These are phyloP conservation scores for Oryza punctata DNA, from an alignment of 176 grass and related monocot species.

Conservation along the genomic window DNA sequence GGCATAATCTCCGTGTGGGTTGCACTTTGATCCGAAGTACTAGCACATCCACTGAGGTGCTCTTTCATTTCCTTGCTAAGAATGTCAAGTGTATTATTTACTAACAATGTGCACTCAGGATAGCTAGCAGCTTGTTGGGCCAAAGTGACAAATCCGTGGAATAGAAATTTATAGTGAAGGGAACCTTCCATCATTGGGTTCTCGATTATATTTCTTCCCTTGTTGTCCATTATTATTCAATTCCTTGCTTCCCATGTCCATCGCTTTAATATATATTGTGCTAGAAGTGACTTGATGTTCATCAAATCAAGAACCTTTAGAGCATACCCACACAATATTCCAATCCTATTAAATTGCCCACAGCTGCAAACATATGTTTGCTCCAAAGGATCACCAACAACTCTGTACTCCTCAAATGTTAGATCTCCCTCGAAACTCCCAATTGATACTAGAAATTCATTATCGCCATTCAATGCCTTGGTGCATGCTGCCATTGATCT, in stretches of 20 bases:
- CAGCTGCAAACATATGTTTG: background rate
- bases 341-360: background rate
- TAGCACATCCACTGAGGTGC: too few relatives aligned
- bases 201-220: too few relatives aligned
- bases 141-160: background rate
- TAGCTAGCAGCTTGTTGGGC: background rate
- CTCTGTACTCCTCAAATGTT: background rate
- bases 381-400: background rate
- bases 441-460: background rate
- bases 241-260: background rate
- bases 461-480: too few relatives aligned
- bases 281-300: too few relatives aligned
- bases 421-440: background rate
- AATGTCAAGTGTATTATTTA: too few relatives aligned
- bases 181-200: background rate
- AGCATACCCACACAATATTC: background rate
- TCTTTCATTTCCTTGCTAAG: too few relatives aligned
- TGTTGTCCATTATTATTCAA: background rate
- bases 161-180: background rate
- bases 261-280: background rate
- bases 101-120: too few relatives aligned
- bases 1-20: too few relatives aligned
- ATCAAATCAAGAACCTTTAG: too few relatives aligned
- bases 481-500: slow-evolving; percentile 11
- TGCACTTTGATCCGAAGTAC: too few relatives aligned